Evolutionary conservation across 176 grass and related monocot species (phyloP), one percentile per base, ranked within the genome.

Genomic region (Aegilops longissima): DNA sequence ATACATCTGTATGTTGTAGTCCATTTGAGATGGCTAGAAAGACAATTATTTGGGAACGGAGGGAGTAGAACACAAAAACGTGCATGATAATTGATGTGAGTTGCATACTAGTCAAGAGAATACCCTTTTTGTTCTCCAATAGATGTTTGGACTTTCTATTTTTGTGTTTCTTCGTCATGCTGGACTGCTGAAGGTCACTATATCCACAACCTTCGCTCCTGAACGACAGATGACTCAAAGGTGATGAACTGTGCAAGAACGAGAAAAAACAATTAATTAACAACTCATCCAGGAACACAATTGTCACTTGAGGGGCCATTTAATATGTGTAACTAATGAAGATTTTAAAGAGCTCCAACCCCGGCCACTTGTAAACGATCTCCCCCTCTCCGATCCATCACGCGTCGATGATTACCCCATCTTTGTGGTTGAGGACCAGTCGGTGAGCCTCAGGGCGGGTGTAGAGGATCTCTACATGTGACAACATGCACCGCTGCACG

Each of bases 51-150:
- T 25, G 25, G 25, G 25, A 25, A 25, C 25, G 25, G 25, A 25
- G 25, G 25, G 25, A 25, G 25, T 25, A 62, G 59, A 51, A 56
- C 25, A 56, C 18, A 79, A 64, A 66, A 69, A 13, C 10, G 12
- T 38, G 44, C 20, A 58, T 63, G 47, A 88, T 51, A 80, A 80
- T 33, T 79, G 30, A 39, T 49, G 11, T 33, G 47, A 70, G 65
- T 52, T 76, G 30, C 70, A 84, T 47, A 73, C 63, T 78, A 64
- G 18, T 68, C 17, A 14, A 70, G 16, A 92, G 25, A 70, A 16
- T 76, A 91, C 96, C 96, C 66, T 94, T 94, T 82, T 94, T 95
- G 86, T 86, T 98, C 68, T 95, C 88, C 13, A 93, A 45, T 44
- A 92, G 67, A 88, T 90, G 86, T 56, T 84, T 78, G 80, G 92